phyloP scores from a whole-genome alignment of 495 filamentous ascomycete genomes.

The Penicillium crystallinum region DNA sequence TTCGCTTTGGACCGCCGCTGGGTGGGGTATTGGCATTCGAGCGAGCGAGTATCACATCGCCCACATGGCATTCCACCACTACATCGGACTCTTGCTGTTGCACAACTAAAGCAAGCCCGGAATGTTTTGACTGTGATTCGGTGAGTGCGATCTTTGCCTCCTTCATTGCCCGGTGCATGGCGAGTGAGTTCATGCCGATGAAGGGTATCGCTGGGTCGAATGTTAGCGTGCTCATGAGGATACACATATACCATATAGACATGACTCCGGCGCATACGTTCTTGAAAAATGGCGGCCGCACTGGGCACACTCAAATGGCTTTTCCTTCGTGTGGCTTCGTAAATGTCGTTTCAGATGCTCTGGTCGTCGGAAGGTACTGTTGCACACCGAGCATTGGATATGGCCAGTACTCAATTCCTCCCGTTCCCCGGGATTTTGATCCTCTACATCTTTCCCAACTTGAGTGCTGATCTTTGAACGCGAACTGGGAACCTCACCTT shows the following conservation, averaged over 20 bases:
- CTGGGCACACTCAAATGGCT: constrained; percentile 61
- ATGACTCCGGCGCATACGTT: constrained; percentile 33
- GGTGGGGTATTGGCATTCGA: constrained; percentile 50
- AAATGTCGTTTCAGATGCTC: constrained; percentile 71
- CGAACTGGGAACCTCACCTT: constrained; percentile 14
- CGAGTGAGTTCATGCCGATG: constrained; percentile 53
- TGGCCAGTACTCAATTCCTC: constrained; percentile 20
- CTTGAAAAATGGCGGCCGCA: constrained; percentile 64
- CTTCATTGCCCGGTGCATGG: constrained; percentile 35
- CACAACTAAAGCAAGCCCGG: constrained; percentile 52
- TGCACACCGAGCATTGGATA: constrained; percentile 46
- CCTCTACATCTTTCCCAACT: constrained; percentile 3
- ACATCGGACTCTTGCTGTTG: constrained; percentile 51
- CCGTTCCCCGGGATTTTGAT: constrained; percentile 17
- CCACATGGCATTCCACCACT: constrained; percentile 49
- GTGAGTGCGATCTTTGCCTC: constrained; percentile 36
- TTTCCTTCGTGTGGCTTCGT: constrained; percentile 65
- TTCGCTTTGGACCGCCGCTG: constrained; percentile 38
- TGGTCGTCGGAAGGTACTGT: constrained; percentile 57
- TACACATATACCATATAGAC: too few relatives aligned
- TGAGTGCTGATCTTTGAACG: constrained; percentile 4
- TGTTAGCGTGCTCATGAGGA: too few relatives aligned
- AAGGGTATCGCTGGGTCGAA: constrained; percentile 45
- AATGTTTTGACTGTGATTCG: constrained; percentile 45
- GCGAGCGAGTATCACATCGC: constrained; percentile 46